Base-by-base conservation (phyloP, 495 filamentous ascomycete genomes). In the Beverwykella pulmonaria region DNA sequence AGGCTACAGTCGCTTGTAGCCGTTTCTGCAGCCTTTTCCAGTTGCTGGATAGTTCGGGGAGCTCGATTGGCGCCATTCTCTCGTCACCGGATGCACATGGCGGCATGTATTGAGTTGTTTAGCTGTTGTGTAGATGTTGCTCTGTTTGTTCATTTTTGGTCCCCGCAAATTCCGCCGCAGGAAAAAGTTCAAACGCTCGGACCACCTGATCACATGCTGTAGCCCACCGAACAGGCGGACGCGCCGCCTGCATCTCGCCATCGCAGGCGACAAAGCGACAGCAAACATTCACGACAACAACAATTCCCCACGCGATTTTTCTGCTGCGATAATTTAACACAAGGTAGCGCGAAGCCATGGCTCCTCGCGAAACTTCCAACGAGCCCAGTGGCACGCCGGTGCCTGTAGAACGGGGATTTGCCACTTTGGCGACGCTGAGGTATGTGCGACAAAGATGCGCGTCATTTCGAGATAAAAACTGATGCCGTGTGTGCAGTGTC, bases 391-490 rank as follows among this genome's bases (percentile, higher is more conserved):
- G 79, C 70, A 86, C 84, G 36, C 85, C 85, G 32, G 86, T 85
- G 67, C 83, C 84, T 57, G 85, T 90, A 5, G 84, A 92, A 76
- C 93, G 86, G 73, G 88, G 91, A 56, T 86, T 88, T 69, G 91
- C 92, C 65, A 94, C 90, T 41, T 80, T 90, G 59, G 88, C 88
- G 59, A 92, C 89, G 30, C 81, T 95, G 73, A 83, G 84, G 89
- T 91, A 82, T 57, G 53, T 65, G 60, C 62, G 53, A 72, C n/a
- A 46, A 0, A 20, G 12, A 55, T 59, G 36, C 32, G 39, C 41
- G 41, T 22, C 19, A 29, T 41, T 58, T 49, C 30, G 30, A 36
- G 52, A 59, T 65, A 46, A 25, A 17, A 48, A 47, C 49, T 68
- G 66, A 70, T 71, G 41, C 6, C 20, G 59, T 50, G 7, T 46